Conservation (phyloP, 2,329 filamentous ascomycete genomes). For the Fusarium sulawesiense region DNA sequence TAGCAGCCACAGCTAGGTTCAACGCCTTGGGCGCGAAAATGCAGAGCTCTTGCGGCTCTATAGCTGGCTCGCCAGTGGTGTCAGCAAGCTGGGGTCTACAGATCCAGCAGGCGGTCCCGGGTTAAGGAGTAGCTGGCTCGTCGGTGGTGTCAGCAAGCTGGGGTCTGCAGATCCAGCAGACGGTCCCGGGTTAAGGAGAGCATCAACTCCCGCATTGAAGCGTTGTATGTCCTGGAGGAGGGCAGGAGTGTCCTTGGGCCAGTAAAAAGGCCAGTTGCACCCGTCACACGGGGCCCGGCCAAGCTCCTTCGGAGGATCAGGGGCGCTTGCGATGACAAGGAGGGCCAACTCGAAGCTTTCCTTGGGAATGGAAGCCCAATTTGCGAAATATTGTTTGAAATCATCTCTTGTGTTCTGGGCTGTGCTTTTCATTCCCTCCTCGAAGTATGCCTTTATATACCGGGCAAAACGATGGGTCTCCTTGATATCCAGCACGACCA, state of each 20-base stretch:
- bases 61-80: neutral
- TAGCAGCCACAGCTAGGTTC: no score
- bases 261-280: neutral
- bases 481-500: neutral
- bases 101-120: neutral
- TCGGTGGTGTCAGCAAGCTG: neutral
- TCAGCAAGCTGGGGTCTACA: neutral
- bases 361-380: neutral
- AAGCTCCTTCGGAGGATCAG: neutral
- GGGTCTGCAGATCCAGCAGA: neutral
- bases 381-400: neutral
- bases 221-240: neutral
- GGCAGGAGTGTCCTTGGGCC: neutral
- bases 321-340: neutral
- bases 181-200: neutral
- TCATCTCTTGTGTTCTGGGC: neutral
- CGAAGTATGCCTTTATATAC: neutral
- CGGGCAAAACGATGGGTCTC: neutral
- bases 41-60: neutral
- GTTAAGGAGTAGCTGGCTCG: neutral
- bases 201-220: neutral
- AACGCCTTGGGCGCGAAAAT: neutral
- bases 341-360: neutral
- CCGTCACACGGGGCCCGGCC: neutral
- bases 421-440: neutral